Evolutionary conservation across 768 basidiomycete genomes (phyloP), one percentile per base, ranked within the genome.

Genomic region (Phylloporus sp.): DNA sequence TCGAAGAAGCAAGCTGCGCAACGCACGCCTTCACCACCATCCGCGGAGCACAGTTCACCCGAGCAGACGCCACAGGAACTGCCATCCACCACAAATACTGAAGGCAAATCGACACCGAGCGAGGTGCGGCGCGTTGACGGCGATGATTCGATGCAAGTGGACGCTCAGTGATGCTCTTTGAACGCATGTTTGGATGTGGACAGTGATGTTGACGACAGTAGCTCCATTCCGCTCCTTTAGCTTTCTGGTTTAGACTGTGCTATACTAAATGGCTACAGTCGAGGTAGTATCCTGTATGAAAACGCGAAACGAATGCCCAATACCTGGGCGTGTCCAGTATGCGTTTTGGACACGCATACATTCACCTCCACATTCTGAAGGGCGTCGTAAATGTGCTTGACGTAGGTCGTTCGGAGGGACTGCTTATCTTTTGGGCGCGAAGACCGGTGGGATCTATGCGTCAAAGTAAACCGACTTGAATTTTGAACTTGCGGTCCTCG

Each of bases 1-100:
- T 66, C 64, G 18, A 66, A 68, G 58, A 68, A 53, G 54, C 55
- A 33, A 32, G 46, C 47, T 38, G 50, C 44, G 42, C 53, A 50
- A 20, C 66, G 52, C 46, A 54, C 56, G 6, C 64, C 66, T 28
- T 64, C 64, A 29, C 64, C 64, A 15, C 57, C 65, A 14, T 49
- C 45, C 37, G 20, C 26, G n/a, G 51, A 34, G 44, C 39, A 27
- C 23, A 14, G 29, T 23, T 49, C 60, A 17, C 44, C 50, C 26
- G 39, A 43, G 20, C 55, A 46, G 21, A 37, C 24, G 22, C 43
- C 44, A 7, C 50, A 46, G 24, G 42, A 49, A 4, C 39, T 34
- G 21, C 38, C 49, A 27, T 21, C 46, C 8, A 22, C 34, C 17
- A 27, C 36, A 21, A 37, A n/a, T 11, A 17, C 35, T 13, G 53